phyloP scores from a whole-genome alignment of 768 basidiomycete genomes.

The Tulasnella sp. region DNA sequence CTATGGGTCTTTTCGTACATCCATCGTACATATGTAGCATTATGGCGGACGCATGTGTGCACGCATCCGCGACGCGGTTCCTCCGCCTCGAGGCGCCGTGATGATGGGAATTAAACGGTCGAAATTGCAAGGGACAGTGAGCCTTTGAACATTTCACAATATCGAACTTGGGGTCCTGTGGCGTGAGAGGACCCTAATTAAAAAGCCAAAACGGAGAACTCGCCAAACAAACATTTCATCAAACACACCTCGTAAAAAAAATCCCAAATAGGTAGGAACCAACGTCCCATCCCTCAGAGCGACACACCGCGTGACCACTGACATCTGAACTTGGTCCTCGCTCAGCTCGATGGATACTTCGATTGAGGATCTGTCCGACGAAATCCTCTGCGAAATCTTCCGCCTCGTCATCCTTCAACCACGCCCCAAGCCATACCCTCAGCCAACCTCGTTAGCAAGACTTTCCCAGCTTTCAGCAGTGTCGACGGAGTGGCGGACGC shows the following conservation, averaged over 20 bases:
- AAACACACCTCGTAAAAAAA: background rate
- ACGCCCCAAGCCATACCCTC: conserved; percentile 1
- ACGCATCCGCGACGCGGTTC: background rate
- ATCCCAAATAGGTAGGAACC: background rate
- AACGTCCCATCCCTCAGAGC: background rate
- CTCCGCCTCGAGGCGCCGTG: no score
- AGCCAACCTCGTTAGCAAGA: background rate
- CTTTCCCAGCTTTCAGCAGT: background rate
- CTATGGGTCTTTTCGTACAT: background rate
- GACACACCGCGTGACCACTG: background rate
- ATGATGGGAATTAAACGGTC: no score
- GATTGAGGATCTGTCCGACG: background rate
- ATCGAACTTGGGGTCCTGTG: background rate
- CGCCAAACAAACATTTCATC: background rate
- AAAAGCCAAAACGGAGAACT: background rate
- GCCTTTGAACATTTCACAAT: background rate
- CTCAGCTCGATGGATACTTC: background rate
- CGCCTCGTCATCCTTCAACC: background rate
- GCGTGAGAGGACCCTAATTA: background rate
- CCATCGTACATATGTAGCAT: conserved; percentile 2
- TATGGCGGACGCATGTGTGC: background rate
- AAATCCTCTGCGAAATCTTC: background rate
- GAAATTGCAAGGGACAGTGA: no score
- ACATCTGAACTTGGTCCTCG: background rate
- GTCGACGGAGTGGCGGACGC: background rate